Evolutionary conservation across 1,284 basidiomycete genomes (phyloP).

Genomic region (Fomes fomentarius): DNA sequence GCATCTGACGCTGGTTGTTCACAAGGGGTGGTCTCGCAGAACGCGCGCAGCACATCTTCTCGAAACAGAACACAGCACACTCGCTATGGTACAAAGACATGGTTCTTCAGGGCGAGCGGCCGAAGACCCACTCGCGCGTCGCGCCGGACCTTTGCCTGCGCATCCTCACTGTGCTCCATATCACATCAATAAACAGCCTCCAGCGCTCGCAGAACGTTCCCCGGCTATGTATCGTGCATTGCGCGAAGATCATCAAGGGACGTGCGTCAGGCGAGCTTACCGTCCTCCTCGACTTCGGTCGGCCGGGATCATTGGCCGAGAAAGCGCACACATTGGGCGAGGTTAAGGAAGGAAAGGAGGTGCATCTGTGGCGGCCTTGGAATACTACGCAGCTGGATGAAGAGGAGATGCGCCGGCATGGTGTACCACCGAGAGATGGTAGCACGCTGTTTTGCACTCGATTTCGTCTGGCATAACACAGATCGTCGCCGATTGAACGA

Average conservation of each 20-base stretch:
- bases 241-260: conserved; percentile 15
- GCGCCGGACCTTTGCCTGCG: conserved; percentile 29
- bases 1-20: not conserved
- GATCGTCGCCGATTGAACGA: no score
- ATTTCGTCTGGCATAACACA: conserved; percentile 3
- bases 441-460: conserved; percentile 9
- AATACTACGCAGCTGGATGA: conserved; percentile 9
- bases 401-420: conserved; percentile 2
- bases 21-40: conserved; percentile 54
- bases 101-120: conserved; percentile 28
- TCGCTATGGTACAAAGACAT: conserved; percentile 54
- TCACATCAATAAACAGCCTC: conserved; percentile 18
- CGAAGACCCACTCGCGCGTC: conserved; percentile 11
- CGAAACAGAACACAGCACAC: conserved; percentile 44
- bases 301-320: conserved; percentile 6
- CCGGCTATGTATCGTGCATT: conserved; percentile 23
- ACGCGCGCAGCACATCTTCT: conserved; percentile 43
- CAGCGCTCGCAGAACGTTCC: conserved; percentile 26
- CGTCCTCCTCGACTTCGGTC: conserved; percentile 28
- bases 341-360: conserved; percentile 21
- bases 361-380: conserved; percentile 31
- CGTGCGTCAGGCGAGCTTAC: conserved; percentile 15
- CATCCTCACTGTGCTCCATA: conserved; percentile 21
- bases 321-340: conserved; percentile 23
- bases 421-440: conserved; percentile 6